phyloP scores from a whole-genome alignment of 2,329 filamentous ascomycete species.

The Arthrobotrys conoides region DNA sequence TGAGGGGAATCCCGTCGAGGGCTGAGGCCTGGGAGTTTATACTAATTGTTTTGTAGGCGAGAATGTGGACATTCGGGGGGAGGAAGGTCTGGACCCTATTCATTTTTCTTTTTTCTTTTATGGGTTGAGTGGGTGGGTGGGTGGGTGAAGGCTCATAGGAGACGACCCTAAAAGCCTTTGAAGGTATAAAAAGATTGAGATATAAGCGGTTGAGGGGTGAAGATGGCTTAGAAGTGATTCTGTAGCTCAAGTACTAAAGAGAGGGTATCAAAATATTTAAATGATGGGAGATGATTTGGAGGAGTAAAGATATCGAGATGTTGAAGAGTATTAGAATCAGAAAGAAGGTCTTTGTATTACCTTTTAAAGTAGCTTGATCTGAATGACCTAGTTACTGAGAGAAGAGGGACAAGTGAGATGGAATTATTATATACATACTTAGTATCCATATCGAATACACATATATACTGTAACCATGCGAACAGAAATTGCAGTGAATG shows the following conservation, averaged over 20 bases:
- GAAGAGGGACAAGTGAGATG: not conserved
- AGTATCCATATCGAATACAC: too few species aligned
- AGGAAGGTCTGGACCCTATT: conserved; percentile 10
- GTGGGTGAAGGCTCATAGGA: too few species aligned
- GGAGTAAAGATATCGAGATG: not conserved
- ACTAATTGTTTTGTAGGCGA: not conserved
- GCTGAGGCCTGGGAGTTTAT: conserved; percentile 2
- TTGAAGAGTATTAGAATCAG: not conserved
- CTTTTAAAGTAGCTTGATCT: not conserved
- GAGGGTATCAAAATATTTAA: not conserved
- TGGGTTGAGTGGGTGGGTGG: not conserved
- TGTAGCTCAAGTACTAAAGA: not conserved
- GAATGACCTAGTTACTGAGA: not conserved
- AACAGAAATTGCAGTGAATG: too few species aligned
- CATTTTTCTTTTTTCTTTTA: not conserved
- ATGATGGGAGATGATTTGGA: too few species aligned
- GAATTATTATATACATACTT: not conserved
- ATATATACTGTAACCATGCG: too few species aligned
- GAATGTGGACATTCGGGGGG: conserved; percentile 2
- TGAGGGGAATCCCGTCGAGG: not conserved
- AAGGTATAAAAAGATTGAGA: too few species aligned
- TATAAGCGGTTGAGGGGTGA: too few species aligned
- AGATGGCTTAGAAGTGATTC: too few species aligned
- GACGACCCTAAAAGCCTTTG: too few species aligned
- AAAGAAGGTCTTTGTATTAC: not conserved